Base-by-base conservation (phyloP, 2,329 filamentous ascomycete genomes). In the Aphanoascus verrucosus region DNA sequence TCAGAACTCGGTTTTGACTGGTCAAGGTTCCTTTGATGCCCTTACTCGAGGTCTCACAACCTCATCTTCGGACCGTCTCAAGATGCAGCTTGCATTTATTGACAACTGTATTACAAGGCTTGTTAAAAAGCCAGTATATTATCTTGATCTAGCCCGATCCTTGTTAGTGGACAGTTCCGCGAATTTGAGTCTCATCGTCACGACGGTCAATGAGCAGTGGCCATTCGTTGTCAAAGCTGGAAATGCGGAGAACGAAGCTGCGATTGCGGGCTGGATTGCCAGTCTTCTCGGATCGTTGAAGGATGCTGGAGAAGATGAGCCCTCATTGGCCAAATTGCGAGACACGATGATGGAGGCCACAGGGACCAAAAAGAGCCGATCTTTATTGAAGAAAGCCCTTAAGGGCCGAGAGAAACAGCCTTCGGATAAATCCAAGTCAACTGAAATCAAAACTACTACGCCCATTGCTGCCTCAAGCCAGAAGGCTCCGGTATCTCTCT, bases 71-170 rank as follows among this genome's bases (percentile, higher is more conserved):
- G 64, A 63, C 34, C 52, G 55, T 34, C 59, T 71, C 9, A 60
- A 62, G n/a, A 57, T 60, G 2, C 67, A 70, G 53, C 55, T 89
- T 0, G 85, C 86, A 70, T 94, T 93, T 63, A 67, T 96, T 23
- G 90, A 96, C 63, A 89, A 94, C 57, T 94, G 88, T 66, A 75
- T 87, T 50, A 81, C 81, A 31, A 81, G 90, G 20, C 86, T 87
- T 60, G 83, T 83, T 14, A 82, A 78, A 54, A 84, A 84, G 20
- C 86, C 88, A 0, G 84, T 94, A 63, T 94, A 95, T 62, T 81
- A 93, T 28, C 85, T 93, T 56, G 76, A 80, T 40, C 59, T 78
- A 1, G 59, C 69, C 55, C 66, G 70, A 52, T 66, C 73, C 42
- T 60, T 72, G 1, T 59, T 66, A 15, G 60, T 64, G 31, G 65